Evolutionary conservation across 2,329 filamentous ascomycete species (phyloP), one percentile per base, ranked within the genome.

Genomic region (Xylariaceae sp.): DNA sequence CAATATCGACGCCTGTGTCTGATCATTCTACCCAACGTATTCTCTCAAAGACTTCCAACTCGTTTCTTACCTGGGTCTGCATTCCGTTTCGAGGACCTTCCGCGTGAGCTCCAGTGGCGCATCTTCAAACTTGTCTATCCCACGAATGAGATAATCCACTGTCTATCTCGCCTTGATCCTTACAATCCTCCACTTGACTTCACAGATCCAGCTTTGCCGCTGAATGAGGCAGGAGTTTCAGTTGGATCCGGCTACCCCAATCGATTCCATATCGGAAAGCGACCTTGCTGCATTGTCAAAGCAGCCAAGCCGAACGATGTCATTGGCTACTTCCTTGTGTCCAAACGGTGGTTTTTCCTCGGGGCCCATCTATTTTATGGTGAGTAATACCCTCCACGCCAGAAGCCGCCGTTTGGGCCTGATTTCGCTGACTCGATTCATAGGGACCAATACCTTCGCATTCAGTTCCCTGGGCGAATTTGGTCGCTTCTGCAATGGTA

Each of bases 401-500:
- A 12, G 6, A 2, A 22, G 11, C 5, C 38, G 33, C 1, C 22
- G 17, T 5, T 12, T 44, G 18, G 17, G 14, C 11, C 18, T 11
- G n/a, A 11, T 3, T 30, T 17, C 17, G 19, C 40, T 55, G 45
- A 53, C 38, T 11, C 33, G 2, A 1, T 42, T 17, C 47, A 2
- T 15, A 53, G 51, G 45, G 5, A 43, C 51, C 2, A 80, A 80
- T 54, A 73, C 63, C 0, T 78, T 79, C 51, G 71, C 70, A 0
- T 79, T 80, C 56, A 76, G 73, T n/a, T 75, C 72, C n/a, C 60
- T 80, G 0, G 76, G 76, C 41, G 76, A 80, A 58, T 71, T 75
- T 58, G 71, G 70, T 45, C 68, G 73, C 39, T 80, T 80, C 55
- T 69, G 67, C 46, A 57, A 55, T 1, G 70, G 74, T 0, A 77